Evolutionary conservation across 257 asterid genomes (phyloP).

Genomic region (Solanum rostratum): DNA sequence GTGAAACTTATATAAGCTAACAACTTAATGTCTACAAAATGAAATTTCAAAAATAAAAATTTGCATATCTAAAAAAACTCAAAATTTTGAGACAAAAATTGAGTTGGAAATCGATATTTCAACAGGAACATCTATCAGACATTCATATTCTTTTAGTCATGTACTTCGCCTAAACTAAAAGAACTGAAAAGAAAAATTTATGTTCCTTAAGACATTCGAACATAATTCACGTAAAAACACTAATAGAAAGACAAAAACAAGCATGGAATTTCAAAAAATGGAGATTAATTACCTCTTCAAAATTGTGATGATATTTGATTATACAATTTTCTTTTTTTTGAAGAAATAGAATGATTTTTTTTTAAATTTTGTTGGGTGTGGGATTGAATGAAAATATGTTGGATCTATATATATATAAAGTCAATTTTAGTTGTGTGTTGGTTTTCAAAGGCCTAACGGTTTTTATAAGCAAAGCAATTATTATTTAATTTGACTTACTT

Average conservation of each 20-base stretch:
- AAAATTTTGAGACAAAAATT: not conserved
- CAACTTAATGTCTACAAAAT: not conserved
- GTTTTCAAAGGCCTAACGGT: constrained; percentile 1
- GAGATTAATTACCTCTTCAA: not conserved
- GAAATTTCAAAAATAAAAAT: too few species aligned
- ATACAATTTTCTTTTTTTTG: too few species aligned
- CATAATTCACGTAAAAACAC: not conserved
- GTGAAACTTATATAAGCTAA: not conserved
- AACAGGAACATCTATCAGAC: not conserved
- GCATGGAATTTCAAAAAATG: not conserved
- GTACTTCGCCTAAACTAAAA: too few species aligned
- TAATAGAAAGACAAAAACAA: not conserved
- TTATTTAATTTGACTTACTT: not conserved
- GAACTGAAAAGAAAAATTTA: not conserved
- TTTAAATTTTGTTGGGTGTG: not conserved
- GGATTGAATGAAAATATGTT: constrained; percentile 21
- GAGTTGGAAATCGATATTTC: not conserved
- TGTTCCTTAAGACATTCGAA: not conserved
- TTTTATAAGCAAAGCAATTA: not conserved
- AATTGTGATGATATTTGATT: not conserved
- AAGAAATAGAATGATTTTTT: not conserved
- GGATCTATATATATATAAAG: not conserved
- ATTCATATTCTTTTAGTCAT: too few species aligned
- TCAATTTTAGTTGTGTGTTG: constrained; percentile 8
- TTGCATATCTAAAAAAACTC: not conserved